Evolutionary conservation across 31 red algal genomes (phyloP).

Genomic region (Endocladia muricata): DNA sequence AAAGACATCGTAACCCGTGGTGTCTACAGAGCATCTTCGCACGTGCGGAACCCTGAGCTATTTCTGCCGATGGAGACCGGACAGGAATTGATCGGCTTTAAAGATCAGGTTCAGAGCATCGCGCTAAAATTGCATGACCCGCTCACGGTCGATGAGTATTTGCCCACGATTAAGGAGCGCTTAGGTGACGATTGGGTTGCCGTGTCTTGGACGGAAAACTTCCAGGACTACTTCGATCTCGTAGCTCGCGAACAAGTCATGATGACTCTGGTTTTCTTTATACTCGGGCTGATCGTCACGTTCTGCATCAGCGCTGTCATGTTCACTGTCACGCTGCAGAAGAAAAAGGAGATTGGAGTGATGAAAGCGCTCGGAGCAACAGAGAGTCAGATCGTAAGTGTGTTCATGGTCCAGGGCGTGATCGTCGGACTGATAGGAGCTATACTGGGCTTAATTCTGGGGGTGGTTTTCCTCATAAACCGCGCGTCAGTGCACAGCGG

Average conservation of each 20-base stretch:
- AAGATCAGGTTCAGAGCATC: neutral
- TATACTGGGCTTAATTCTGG: neutral
- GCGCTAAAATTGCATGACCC: neutral
- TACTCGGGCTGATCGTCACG: neutral
- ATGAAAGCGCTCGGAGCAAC: neutral
- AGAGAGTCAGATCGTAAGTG: neutral
- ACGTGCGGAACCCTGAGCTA: neutral
- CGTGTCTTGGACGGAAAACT: too few species aligned
- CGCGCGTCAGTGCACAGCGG: too few species aligned
- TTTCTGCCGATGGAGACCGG: neutral
- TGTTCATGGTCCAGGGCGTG: neutral
- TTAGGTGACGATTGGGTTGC: too few species aligned
- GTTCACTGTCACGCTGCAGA: neutral
- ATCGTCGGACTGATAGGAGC: neutral
- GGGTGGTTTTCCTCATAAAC: too few species aligned
- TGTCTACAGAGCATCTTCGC: neutral
- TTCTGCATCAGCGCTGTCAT: neutral
- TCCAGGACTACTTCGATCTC: too few species aligned
- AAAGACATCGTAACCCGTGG: neutral
- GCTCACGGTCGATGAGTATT: neutral
- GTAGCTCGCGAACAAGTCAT: too few species aligned
- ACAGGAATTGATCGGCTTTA: neutral
- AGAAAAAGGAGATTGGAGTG: neutral
- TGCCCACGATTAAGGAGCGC: too few species aligned
- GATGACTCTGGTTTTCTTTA: neutral